Evolutionary conservation across 345 rosid genomes (phyloP).

Genomic region (Sisymbrium irio): DNA sequence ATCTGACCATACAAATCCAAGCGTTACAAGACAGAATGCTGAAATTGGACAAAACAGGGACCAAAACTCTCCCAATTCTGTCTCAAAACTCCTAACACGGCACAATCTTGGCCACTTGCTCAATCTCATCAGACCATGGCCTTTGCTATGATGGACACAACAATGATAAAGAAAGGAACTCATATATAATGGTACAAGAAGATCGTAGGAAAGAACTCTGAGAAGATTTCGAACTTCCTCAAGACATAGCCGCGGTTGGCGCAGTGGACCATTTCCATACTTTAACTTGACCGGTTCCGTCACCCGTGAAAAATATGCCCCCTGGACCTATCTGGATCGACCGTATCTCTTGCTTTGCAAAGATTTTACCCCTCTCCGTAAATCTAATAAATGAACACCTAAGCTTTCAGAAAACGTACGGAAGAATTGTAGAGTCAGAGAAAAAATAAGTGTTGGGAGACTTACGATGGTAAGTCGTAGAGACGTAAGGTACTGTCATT

Average conservation of each 20-base stretch:
- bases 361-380: constrained; percentile 85
- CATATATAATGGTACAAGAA: constrained; percentile 31
- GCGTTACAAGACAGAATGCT: constrained; percentile 18
- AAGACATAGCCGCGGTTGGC: constrained; percentile 38
- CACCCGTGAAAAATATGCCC: constrained; percentile 90
- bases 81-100: constrained; percentile 17
- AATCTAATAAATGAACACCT: constrained; percentile 44
- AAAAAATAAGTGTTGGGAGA: not conserved
- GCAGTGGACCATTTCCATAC: constrained; percentile 79
- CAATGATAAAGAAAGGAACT: constrained; percentile 1
- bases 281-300: constrained; percentile 86
- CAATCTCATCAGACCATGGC: constrained; percentile 9
- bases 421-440: not conserved
- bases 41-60: constrained; percentile 18
- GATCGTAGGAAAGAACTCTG: constrained; percentile 14
- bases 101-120: not conserved
- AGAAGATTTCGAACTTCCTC: not conserved
- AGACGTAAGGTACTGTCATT: constrained; percentile 68
- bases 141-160: constrained; percentile 4
- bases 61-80: constrained; percentile 15
- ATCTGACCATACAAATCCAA: constrained; percentile 24
- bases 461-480: constrained; percentile 97
- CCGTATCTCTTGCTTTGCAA: constrained; percentile 77
- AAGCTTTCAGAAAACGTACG: not conserved
- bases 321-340: constrained; percentile 78